These are phyloP conservation scores for Boletus coffeatus DNA, from an alignment of 1,284 basidiomycete genomes.

Conservation along the genomic window DNA sequence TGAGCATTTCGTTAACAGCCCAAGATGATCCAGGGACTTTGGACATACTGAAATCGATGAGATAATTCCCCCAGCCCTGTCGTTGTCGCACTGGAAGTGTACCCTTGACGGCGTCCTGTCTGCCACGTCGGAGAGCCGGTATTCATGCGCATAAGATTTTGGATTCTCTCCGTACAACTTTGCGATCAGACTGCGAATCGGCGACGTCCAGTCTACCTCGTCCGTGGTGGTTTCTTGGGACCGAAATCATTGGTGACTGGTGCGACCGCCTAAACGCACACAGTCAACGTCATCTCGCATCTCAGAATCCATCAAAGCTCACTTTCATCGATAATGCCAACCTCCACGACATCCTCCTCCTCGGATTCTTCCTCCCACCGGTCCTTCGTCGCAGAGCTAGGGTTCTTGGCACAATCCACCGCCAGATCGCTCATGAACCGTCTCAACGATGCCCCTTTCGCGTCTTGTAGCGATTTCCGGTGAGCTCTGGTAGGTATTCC, in stretches of 20 bases:
- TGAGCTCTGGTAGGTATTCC: constrained; percentile 89
- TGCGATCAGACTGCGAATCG: constrained; percentile 81
- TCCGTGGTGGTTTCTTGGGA: constrained; percentile 74
- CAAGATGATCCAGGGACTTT: constrained; percentile 16
- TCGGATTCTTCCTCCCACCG: constrained; percentile 59
- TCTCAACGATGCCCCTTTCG: constrained; percentile 76
- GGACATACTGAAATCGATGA: constrained; percentile 93
- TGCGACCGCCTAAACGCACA: constrained; percentile 45
- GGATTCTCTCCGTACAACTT: constrained; percentile 70
- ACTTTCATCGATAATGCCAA: constrained; percentile 66
- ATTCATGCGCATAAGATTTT: not conserved
- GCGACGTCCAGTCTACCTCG: constrained; percentile 89
- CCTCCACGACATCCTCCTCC: constrained; percentile 50
- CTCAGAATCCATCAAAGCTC: constrained; percentile 26
- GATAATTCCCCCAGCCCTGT: constrained; percentile 90
- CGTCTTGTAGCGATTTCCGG: constrained; percentile 60
- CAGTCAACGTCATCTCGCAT: constrained; percentile 5
- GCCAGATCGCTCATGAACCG: constrained; percentile 84
- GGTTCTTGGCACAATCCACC: constrained; percentile 59
- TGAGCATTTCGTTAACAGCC: constrained; percentile 7
- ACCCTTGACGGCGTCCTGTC: constrained; percentile 1
- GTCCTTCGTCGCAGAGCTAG: constrained; percentile 45
- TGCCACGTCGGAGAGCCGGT: not conserved
- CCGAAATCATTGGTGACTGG: constrained; percentile 76
- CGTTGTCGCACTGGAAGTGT: constrained; percentile 94